Conservation (phyloP, 345 rosid genomes). For the Aquilaria yunnanensis region DNA sequence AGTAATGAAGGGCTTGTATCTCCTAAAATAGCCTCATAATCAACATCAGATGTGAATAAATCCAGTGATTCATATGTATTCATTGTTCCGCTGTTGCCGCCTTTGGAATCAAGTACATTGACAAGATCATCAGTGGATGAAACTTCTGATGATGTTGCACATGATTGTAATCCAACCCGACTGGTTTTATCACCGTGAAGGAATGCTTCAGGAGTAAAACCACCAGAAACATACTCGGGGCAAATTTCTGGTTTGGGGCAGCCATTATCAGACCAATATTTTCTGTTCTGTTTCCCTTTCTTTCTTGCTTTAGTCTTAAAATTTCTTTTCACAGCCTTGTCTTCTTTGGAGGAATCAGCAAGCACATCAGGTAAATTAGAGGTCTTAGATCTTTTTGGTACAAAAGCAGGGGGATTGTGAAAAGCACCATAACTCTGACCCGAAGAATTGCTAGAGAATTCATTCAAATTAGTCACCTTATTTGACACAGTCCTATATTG, state of each 20-base stretch:
- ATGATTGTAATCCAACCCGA: slow-evolving; percentile 12
- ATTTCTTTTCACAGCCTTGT: slow-evolving; percentile 19
- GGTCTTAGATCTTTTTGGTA: slow-evolving; percentile 18
- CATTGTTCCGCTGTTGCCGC: slow-evolving; percentile 1
- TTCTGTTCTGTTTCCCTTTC: slow-evolving; percentile 34
- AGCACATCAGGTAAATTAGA: slow-evolving; percentile 16
- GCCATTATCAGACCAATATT: slow-evolving; percentile 16
- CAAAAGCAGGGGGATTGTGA: slow-evolving; percentile 16
- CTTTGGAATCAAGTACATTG: slow-evolving; percentile 14
- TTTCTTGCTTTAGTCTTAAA: slow-evolving; percentile 29
- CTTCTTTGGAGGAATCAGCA: slow-evolving; percentile 12
- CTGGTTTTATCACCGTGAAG: slow-evolving; percentile 12
- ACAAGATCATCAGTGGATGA: slow-evolving; percentile 15
- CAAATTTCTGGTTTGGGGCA: slow-evolving; percentile 19
- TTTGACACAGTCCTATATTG: slow-evolving; percentile 16
- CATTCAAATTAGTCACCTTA: slow-evolving; percentile 17
- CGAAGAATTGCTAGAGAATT: slow-evolving; percentile 13
- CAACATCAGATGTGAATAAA: slow-evolving; percentile 10
- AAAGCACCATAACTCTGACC: slow-evolving; percentile 15
- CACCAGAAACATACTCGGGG: slow-evolving; percentile 11
- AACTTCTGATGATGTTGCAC: slow-evolving; percentile 19
- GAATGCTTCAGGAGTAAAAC: slow-evolving; percentile 18
- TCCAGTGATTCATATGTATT: slow-evolving; percentile 8
- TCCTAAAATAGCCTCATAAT: slow-evolving; percentile 18
- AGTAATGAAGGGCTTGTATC: slow-evolving; percentile 10